Base-by-base conservation (phyloP, 2,329 filamentous ascomycete species). In the Akanthomyces uredinophilus region DNA sequence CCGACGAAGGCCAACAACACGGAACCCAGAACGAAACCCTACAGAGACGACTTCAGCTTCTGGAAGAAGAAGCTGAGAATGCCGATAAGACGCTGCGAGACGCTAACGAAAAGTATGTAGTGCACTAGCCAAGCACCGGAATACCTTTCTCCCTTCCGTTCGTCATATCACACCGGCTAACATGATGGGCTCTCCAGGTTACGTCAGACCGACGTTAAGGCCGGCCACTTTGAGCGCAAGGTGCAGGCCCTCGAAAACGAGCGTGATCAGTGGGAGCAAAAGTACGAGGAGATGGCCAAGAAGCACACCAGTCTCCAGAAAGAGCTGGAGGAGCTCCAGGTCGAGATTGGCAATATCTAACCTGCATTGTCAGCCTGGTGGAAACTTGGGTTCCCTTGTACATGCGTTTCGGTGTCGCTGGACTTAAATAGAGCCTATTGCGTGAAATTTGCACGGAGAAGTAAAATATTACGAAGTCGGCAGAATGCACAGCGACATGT, bases 211-310 rank as follows among this genome's bases (percentile, higher is more conserved):
- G 95, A 99, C 77, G 92, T 98, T 81, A 98, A 98, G 85, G 93
- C 94, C 73, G 95, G 94, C 72, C 94, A 99, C 83, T 98, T 94
- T 80, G 95, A 99, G 83, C 95, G 95, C 81, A 98, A 98, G 85
- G 95, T 98, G 70, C 92, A 97, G 79, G 94, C 95, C 72, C 88
- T 97, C 73, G 95, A 99, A 82, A 83, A 86, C 73, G 87, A 93
- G 76, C 90, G 91, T 72, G 92, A 97, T 79, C 87, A 93, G 78
- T 97, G 93, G 93, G 95, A 98, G 83, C 76, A 84, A 78, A 98
- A 99, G 84, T 98, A 96, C 81, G 95, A 98, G 81, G 94, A 98
- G 78, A 96, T 96, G 89, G 78, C 88, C 71, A 90, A 93, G 87
- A 96, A 97, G 82, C 90, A 96, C 83, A 80, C 81, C 68, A 77